Conservation (phyloP, 169 alveolate genomes). For the Plasmodium chabaudi region DNA sequence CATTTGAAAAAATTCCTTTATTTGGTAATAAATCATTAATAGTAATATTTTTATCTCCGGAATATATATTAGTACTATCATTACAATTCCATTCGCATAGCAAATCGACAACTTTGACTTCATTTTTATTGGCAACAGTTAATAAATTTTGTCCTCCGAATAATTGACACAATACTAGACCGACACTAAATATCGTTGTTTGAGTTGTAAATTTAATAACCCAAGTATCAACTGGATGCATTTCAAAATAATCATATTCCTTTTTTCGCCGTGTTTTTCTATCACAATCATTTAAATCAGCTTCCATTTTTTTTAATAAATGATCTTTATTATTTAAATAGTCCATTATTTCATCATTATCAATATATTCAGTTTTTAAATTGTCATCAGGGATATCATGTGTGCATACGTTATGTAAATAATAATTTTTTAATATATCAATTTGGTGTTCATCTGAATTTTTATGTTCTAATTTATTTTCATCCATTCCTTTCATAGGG, state of each 20-base stretch:
- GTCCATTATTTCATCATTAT: conserved; percentile 57
- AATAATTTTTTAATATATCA: conserved; percentile 42
- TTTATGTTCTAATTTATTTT: conserved; percentile 9
- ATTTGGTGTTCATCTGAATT: conserved; percentile 5
- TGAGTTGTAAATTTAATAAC: conserved; percentile 72
- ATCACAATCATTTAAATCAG: conserved; percentile 34
- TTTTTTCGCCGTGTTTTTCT: conserved; percentile 34
- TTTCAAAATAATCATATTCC: conserved; percentile 50
- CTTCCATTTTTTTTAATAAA: conserved; percentile 50
- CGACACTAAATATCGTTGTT: conserved; percentile 80
- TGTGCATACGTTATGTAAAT: conserved; percentile 42
- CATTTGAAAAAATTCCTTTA: conserved; percentile 78
- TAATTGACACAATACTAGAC: conserved; percentile 80
- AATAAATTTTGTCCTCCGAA: conserved; percentile 81
- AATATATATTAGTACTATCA: conserved; percentile 61
- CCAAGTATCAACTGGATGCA: conserved; percentile 75
- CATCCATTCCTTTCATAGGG: background rate
- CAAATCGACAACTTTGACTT: conserved; percentile 80
- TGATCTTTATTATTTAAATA: conserved; percentile 27
- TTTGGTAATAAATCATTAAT: conserved; percentile 77
- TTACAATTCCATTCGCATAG: conserved; percentile 84
- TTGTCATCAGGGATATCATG: conserved; percentile 54
- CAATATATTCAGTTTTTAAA: conserved; percentile 30
- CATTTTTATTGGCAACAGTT: conserved; percentile 77
- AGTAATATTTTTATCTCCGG: conserved; percentile 69